Percentiles rank a stretch among this genome's conserved stretches.
phyloP scores from a whole-genome alignment of 2,329 filamentous ascomycete genomes.

The Fusarium begoniae region DNA sequence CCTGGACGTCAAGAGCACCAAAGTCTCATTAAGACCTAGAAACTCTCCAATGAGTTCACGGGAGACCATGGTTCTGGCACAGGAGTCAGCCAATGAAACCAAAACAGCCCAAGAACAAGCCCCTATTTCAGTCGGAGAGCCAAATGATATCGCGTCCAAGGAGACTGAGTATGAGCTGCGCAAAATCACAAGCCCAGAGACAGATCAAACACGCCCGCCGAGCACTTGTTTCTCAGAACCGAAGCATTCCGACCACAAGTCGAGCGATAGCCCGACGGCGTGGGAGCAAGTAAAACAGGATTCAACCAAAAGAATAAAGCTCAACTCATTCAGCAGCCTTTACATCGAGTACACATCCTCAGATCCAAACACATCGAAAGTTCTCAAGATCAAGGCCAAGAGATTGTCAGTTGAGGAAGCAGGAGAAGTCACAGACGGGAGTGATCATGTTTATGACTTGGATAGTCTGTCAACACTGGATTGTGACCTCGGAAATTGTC shows the following conservation, averaged over 20 bases:
- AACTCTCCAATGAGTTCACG: neutral
- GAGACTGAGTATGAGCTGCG: neutral
- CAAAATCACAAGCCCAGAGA: neutral
- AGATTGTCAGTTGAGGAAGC: conserved; percentile 9
- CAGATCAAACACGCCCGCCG: neutral
- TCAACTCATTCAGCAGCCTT: conserved; percentile 9
- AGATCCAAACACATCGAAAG: neutral
- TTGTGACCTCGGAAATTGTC: neutral
- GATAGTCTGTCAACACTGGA: neutral
- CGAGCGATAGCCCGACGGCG: neutral
- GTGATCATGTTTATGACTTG: neutral
- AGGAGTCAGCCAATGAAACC: neutral
- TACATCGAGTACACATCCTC: conserved; percentile 23
- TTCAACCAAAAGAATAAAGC: neutral
- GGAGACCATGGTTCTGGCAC: neutral
- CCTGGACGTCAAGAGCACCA: neutral
- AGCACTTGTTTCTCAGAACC: neutral
- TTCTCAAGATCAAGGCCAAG: conserved; percentile 6
- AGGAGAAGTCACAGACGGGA: neutral
- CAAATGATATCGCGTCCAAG: neutral
- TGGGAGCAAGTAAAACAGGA: conserved; percentile 13
- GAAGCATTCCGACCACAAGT: neutral
- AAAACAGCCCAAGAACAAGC: neutral
- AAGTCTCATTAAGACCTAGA: neutral
- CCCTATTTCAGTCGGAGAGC: neutral